Percentiles rank a stretch among this genome's conserved stretches.
These are phyloP conservation scores for Amylocystis lapponica DNA, from an alignment of 768 basidiomycete species.

Conservation along the genomic window DNA sequence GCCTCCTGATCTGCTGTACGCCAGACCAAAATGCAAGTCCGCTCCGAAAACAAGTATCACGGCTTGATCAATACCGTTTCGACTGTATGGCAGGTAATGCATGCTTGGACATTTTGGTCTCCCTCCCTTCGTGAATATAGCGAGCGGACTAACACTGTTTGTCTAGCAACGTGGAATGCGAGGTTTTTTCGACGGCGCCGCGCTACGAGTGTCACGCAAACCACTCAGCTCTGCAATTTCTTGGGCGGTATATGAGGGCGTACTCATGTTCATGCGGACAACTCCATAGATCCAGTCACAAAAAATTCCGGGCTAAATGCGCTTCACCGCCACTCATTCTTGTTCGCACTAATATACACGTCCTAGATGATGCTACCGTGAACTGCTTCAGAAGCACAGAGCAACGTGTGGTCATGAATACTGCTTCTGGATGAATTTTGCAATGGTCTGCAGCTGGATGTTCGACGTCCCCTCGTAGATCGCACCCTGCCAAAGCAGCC, in stretches of 20 bases:
- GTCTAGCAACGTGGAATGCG: conserved; percentile 67
- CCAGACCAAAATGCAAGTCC: conserved; percentile 90
- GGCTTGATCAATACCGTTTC: conserved; percentile 58
- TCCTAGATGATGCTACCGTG: too few species aligned
- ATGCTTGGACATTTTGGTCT: too few species aligned
- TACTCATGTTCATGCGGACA: conserved; percentile 48
- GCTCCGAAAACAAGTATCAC: conserved; percentile 69
- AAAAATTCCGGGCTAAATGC: too few species aligned
- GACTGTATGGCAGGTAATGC: conserved; percentile 60
- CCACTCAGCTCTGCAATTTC: conserved; percentile 85
- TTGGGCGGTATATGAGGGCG: conserved; percentile 87
- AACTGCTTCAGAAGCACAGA: too few species aligned
- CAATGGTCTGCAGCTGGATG: conserved; percentile 95
- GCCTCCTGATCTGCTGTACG: not conserved
- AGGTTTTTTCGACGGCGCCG: conserved; percentile 86
- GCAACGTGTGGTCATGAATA: conserved; percentile 42
- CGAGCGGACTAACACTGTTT: too few species aligned
- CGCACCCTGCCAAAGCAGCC: conserved; percentile 64
- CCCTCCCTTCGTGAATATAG: too few species aligned
- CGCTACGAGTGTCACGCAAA: conserved; percentile 79
- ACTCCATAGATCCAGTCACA: not conserved
- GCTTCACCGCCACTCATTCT: too few species aligned
- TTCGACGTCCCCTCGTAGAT: conserved; percentile 97
- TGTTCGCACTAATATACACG: too few species aligned
- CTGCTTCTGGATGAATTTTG: conserved; percentile 84